Percentiles rank a stretch among this genome's conserved stretches.
phyloP scores from a whole-genome alignment of 257 asterid species.

The Salvia hispanica region DNA sequence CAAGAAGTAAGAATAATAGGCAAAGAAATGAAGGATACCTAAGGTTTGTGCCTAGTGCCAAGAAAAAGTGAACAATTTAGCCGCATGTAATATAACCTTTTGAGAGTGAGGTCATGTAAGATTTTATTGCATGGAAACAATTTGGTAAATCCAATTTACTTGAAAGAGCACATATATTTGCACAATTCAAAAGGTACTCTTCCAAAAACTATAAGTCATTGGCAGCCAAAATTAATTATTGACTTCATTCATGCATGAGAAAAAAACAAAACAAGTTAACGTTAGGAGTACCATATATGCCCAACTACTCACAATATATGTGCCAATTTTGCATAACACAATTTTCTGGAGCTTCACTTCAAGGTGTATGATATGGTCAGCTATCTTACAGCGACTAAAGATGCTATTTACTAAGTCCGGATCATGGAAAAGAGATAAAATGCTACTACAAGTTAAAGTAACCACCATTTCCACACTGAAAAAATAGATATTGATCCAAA shows the following conservation, averaged over 20 bases:
- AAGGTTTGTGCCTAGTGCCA: neutral
- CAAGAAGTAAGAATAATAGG: neutral
- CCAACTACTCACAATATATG: neutral
- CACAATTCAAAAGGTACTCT: neutral
- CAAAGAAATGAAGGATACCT: neutral
- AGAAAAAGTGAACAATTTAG: neutral
- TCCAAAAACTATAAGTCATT: neutral
- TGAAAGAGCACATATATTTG: neutral
- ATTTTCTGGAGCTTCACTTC: constrained; percentile 8
- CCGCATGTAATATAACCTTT: neutral
- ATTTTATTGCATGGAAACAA: constrained; percentile 15
- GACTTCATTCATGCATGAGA: neutral
- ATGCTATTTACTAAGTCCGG: neutral
- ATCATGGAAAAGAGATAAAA: neutral
- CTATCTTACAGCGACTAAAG: neutral
- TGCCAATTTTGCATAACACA: neutral
- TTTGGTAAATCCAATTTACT: neutral
- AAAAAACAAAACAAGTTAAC: neutral
- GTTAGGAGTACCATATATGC: neutral
- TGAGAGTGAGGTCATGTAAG: neutral
- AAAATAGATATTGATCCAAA: neutral
- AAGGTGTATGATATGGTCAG: constrained; percentile 12
- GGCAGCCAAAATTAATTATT: constrained; percentile 1
- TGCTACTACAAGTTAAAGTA: constrained; percentile 9
- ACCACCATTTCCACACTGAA: constrained; percentile 18